A percentile compares a stretch with the other conserved stretches of the same genome.
Conservation (phyloP, 2,329 filamentous ascomycete genomes). For the Aspergillus fumigatiaffinis region DNA sequence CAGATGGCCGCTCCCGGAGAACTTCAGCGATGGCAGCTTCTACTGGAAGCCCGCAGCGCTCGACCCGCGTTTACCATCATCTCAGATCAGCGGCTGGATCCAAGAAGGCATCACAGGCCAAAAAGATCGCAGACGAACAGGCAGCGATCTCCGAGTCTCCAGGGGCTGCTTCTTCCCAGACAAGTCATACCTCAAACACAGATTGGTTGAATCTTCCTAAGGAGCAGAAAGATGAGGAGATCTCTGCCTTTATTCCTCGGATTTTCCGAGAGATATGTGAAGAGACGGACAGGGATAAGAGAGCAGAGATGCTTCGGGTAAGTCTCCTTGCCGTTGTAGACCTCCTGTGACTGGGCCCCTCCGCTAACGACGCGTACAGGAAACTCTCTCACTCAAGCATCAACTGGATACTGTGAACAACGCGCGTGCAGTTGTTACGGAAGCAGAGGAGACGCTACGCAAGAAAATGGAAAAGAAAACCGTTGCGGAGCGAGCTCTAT, state of each 20-base stretch:
- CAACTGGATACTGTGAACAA: neutral
- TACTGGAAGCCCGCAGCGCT: constrained; percentile 15
- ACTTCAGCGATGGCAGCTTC: constrained; percentile 10
- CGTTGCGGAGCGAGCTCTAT: neutral
- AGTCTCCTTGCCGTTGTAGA: neutral
- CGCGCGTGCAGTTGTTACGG: neutral
- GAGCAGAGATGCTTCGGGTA: neutral
- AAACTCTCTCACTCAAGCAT: neutral
- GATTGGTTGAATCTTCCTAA: neutral
- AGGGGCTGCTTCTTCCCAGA: neutral
- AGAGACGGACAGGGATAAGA: neutral
- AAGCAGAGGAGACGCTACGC: neutral
- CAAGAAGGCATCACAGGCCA: neutral
- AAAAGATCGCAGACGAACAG: neutral
- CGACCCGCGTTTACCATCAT: neutral
- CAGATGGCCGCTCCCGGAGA: constrained; percentile 6
- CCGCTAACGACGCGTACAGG: neutral
- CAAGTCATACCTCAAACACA: neutral
- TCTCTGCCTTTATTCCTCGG: neutral
- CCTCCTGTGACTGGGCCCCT: neutral
- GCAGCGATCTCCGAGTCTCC: neutral
- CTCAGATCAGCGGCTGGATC: neutral
- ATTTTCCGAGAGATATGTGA: neutral
- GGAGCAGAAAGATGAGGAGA: neutral
- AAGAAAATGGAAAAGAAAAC: neutral